Conservation (phyloP, 768 basidiomycete genomes). For the Trametes punicea region DNA sequence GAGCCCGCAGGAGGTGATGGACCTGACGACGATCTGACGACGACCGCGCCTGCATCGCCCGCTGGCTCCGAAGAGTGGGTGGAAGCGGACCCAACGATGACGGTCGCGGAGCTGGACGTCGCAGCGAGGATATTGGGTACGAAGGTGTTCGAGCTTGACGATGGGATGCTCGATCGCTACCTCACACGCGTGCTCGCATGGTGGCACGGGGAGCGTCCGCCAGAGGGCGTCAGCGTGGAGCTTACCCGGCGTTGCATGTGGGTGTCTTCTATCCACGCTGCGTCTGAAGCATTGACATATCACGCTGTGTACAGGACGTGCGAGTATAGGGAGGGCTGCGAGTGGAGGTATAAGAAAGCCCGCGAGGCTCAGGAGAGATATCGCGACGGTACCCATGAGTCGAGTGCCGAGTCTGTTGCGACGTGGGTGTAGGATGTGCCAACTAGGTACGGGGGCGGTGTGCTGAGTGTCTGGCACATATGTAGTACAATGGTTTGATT, state of each 20-base stretch:
- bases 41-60: constrained; percentile 7
- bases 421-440: too few species aligned
- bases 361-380: constrained; percentile 34
- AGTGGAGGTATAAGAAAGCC: constrained; percentile 65
- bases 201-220: constrained; percentile 71
- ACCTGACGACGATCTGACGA: background rate
- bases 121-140: constrained; percentile 55
- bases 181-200: constrained; percentile 57
- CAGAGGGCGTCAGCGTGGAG: constrained; percentile 64
- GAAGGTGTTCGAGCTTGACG: constrained; percentile 55
- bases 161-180: constrained; percentile 48
- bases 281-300: background rate
- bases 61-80: background rate
- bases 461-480: too few species aligned
- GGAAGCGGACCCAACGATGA: constrained; percentile 7
- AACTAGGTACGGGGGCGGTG: too few species aligned
- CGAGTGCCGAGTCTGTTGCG: too few species aligned
- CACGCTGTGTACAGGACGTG: constrained; percentile 46
- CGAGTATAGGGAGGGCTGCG: constrained; percentile 72
- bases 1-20: background rate
- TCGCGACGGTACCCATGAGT: background rate
- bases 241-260: constrained; percentile 66
- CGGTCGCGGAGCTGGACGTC: constrained; percentile 8
- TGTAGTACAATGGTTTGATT: too few species aligned
- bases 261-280: constrained; percentile 28